Evolutionary conservation across 106 monocot species (phyloP).

Genomic region (Hemerocallis citrina): DNA sequence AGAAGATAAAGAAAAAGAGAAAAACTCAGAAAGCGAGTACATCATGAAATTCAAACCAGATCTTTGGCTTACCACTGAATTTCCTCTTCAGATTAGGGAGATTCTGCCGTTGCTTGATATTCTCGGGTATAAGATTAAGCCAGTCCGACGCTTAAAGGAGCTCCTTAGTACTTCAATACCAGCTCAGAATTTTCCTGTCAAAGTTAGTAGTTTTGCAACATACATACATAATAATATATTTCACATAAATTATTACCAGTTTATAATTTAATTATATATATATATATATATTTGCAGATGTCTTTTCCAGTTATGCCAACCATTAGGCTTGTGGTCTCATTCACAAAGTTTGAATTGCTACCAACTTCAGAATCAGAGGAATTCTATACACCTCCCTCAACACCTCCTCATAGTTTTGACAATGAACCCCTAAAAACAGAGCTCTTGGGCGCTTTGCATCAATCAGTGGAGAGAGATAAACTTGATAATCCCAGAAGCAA

Average conservation of each 20-base stretch:
- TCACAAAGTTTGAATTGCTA: slow-evolving; percentile 20
- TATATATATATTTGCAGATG: neutral
- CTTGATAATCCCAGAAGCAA: too few species aligned
- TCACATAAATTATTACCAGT: too few species aligned
- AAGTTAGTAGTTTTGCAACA: slow-evolving; percentile 23
- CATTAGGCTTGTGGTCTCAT: slow-evolving; percentile 12
- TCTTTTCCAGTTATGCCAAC: slow-evolving; percentile 13
- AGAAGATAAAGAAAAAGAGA: neutral
- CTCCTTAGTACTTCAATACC: slow-evolving; percentile 65
- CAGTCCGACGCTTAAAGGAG: slow-evolving; percentile 51
- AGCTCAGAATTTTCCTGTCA: slow-evolving; percentile 60
- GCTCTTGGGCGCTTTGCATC: too few species aligned
- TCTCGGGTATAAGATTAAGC: slow-evolving; percentile 61
- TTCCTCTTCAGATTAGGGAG: slow-evolving; percentile 52
- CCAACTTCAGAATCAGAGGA: slow-evolving; percentile 9
- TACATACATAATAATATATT: too few species aligned
- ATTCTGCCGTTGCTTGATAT: slow-evolving; percentile 70
- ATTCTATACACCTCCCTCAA: slow-evolving; percentile 14
- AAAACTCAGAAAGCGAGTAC: slow-evolving; percentile 35
- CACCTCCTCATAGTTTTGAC: too few species aligned
- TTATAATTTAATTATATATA: too few species aligned
- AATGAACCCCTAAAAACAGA: too few species aligned
- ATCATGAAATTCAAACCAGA: slow-evolving; percentile 50
- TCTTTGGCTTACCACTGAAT: slow-evolving; percentile 57
- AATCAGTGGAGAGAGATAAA: too few species aligned